Conservation (phyloP, 169 alveolate species). For the Theileria parva region DNA sequence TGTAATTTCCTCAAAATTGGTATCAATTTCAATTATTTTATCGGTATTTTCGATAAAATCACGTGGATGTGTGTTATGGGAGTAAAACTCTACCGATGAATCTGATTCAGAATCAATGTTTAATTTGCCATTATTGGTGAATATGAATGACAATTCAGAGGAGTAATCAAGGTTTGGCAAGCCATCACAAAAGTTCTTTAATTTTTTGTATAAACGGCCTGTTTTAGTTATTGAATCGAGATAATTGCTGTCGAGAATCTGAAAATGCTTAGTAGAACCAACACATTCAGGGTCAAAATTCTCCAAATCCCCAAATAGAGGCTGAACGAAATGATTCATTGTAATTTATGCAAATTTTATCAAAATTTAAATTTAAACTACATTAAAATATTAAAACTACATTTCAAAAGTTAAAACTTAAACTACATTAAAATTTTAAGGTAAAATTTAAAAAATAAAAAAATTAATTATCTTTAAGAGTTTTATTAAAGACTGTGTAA, state of each 20-base stretch:
- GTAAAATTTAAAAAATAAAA: background rate
- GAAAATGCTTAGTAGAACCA: background rate
- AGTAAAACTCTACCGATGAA: background rate
- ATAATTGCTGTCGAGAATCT: conserved; percentile 43
- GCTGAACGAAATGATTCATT: conserved; percentile 67
- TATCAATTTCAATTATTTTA: background rate
- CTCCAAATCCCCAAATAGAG: conserved; percentile 75
- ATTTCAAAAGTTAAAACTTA: background rate
- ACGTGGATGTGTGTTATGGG: background rate
- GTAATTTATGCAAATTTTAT: conserved; percentile 19
- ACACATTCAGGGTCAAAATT: conserved; percentile 61
- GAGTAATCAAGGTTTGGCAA: conserved; percentile 50
- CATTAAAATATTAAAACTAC: background rate
- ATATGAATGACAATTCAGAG: conserved; percentile 25
- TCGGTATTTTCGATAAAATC: background rate
- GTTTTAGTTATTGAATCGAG: conserved; percentile 63
- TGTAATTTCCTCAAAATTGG: background rate
- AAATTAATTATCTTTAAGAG: background rate
- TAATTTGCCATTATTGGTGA: background rate
- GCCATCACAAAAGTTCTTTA: conserved; percentile 29
- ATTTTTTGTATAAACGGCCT: conserved; percentile 37
- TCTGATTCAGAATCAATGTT: background rate
- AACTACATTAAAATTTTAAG: background rate
- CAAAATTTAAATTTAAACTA: background rate
- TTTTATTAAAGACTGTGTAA: conserved; percentile 4